Base-by-base conservation (phyloP, 805 yeast genomes). In the Zygoascus bituminiphila region DNA sequence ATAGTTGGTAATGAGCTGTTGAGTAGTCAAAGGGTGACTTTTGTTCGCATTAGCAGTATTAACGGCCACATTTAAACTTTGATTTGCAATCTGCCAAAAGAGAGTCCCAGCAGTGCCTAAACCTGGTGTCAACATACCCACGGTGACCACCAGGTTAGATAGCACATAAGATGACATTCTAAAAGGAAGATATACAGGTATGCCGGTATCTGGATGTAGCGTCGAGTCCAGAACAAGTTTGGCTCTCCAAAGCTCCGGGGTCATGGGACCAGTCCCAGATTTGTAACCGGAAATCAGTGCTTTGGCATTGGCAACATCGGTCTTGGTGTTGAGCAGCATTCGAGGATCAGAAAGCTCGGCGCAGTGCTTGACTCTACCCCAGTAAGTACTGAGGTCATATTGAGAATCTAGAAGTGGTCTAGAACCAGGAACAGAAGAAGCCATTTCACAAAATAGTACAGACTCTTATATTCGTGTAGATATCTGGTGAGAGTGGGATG, bases 71-170 rank as follows among this genome's bases (percentile, higher is more conserved):
- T 93, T 93, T 55, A 93, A 74, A 20, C 96, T 87, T 69, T 93
- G 99, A 69, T 93, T 93, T 19, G 97, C 95, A 64, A 93, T 79
- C 69, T 93, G 99, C 99, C 98, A 93, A 68, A 93, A 91, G 20
- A 88, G 63, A 0, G 98, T 91, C 35, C 98, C 99, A 0, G 76
- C 79, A 8, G 88, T 80, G 8, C 95, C 94, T 62, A 93, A 66
- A 48, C 85, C 84, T 6, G 99, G 99, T 1, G 97, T 91, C 55
- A 93, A 76, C 99, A 93, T 93, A 55, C 99, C 99, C 2, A 84
- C 91, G 5, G 98, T 91, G 44, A 93, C 98, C 20, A 91, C 91
- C 66, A 93, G 69, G 65, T 93, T 93, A 9, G 96, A 87, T 47
- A 93, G 71, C 15, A 93, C 99, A 70, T 93, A 88, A 26, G 91